phyloP scores from a whole-genome alignment of 768 basidiomycete genomes.

The Hydnomerulius pinastri region DNA sequence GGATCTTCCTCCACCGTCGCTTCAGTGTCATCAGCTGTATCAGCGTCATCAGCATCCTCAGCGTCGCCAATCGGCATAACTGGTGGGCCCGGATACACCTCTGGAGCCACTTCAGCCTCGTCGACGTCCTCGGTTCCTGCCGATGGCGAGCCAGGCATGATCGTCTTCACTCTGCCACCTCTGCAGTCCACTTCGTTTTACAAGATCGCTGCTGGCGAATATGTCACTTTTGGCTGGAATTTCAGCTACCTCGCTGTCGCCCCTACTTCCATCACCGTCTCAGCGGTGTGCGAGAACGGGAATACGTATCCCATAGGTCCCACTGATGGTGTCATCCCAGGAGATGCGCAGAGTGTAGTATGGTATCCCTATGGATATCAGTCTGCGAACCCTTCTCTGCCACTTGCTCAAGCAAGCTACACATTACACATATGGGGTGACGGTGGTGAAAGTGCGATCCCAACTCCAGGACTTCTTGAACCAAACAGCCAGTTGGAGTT shows the following conservation, averaged over 20 bases:
- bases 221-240: slow-evolving; percentile 76
- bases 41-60: not conserved
- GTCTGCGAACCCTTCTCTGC: slow-evolving; percentile 45
- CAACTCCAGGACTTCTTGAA: slow-evolving; percentile 52
- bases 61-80: slow-evolving; percentile 19
- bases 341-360: slow-evolving; percentile 47
- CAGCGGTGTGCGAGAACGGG: slow-evolving; percentile 67
- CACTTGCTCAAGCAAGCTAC: slow-evolving; percentile 62
- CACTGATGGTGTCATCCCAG: slow-evolving; percentile 52
- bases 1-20: slow-evolving; percentile 2
- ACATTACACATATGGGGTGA: slow-evolving; percentile 59
- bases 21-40: not conserved
- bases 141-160: slow-evolving; percentile 43
- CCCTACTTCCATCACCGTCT: slow-evolving; percentile 59
- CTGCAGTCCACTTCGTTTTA: slow-evolving; percentile 61
- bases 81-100: slow-evolving; percentile 25
- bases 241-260: slow-evolving; percentile 55
- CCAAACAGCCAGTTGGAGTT: slow-evolving; percentile 57
- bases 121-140: slow-evolving; percentile 29
- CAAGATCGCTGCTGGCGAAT: slow-evolving; percentile 59
- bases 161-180: slow-evolving; percentile 60
- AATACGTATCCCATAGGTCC: slow-evolving; percentile 70
- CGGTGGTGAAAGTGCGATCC: slow-evolving; percentile 50
- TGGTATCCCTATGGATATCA: slow-evolving; percentile 69
- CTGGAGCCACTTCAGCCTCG: slow-evolving; percentile 18